Conservation (phyloP, 129 eudicot genomes). For the Flaveria ramosissima region DNA sequence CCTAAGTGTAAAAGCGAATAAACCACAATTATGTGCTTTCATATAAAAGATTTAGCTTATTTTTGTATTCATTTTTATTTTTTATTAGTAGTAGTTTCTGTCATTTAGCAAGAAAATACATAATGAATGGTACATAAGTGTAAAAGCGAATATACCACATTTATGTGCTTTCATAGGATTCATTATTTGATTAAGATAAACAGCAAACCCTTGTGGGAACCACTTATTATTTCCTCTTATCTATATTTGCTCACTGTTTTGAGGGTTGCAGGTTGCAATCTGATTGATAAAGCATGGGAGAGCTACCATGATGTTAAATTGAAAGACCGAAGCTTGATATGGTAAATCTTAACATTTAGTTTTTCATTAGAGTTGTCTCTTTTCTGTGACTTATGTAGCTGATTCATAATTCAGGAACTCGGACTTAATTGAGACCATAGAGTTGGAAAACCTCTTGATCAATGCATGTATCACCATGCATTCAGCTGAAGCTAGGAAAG, state of each 20-base stretch:
- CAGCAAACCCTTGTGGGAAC: not conserved
- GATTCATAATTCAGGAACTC: slow-evolving; percentile 62
- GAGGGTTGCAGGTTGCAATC: slow-evolving; percentile 62
- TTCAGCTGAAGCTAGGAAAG: slow-evolving; percentile 99
- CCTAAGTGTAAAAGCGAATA: not conserved
- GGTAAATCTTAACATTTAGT: slow-evolving; percentile 41
- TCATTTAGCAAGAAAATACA: not conserved
- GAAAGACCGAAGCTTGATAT: slow-evolving; percentile 89
- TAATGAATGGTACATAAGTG: not conserved
- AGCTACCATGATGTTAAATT: slow-evolving; percentile 87
- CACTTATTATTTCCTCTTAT: slow-evolving; percentile 12
- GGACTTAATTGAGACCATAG: slow-evolving; percentile 90
- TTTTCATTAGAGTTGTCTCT: slow-evolving; percentile 6
- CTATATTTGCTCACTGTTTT: slow-evolving; percentile 20
- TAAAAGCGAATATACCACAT: not conserved
- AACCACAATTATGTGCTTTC: not conserved
- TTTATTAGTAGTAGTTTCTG: not conserved
- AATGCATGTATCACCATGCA: slow-evolving; percentile 94
- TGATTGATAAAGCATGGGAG: slow-evolving; percentile 94
- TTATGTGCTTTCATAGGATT: not conserved
- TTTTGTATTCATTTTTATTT: not conserved
- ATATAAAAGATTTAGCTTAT: not conserved
- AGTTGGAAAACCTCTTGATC: slow-evolving; percentile 85
- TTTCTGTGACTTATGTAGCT: slow-evolving; percentile 6
- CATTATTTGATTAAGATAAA: not conserved